phyloP scores from a whole-genome alignment of 352 stramenopile genomes.

The Pythium phragmiticola region DNA sequence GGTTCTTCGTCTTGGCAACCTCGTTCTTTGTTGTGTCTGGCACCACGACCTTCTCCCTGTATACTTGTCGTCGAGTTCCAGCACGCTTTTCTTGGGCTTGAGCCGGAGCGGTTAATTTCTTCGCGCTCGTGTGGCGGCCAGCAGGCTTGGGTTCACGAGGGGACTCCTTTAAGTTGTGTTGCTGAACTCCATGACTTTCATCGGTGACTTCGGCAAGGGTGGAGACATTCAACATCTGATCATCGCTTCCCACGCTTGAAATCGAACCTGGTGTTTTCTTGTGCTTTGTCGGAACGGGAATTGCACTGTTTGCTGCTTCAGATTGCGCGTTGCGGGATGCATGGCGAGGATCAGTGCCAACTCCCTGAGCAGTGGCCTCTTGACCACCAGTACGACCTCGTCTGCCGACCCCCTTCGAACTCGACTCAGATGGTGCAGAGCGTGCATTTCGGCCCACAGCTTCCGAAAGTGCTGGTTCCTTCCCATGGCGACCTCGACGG shows the following conservation, averaged over 20 bases:
- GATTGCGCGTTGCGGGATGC: neutral
- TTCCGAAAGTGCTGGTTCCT: neutral
- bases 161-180: slow-evolving; percentile 12
- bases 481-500: slow-evolving; percentile 8
- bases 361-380: neutral
- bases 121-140: neutral
- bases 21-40: slow-evolving; percentile 25
- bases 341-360: neutral
- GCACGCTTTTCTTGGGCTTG: slow-evolving; percentile 13
- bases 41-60: slow-evolving; percentile 52
- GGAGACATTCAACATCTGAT: slow-evolving; percentile 13
- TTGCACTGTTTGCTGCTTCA: neutral
- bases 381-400: slow-evolving; percentile 2
- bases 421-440: neutral
- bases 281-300: slow-evolving; percentile 5
- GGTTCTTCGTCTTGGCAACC: slow-evolving; percentile 3
- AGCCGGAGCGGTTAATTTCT: slow-evolving; percentile 3
- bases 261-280: slow-evolving; percentile 36
- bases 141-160: slow-evolving; percentile 13
- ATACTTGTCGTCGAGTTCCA: slow-evolving; percentile 45
- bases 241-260: slow-evolving; percentile 31
- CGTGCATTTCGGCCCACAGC: neutral
- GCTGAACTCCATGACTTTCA: neutral
- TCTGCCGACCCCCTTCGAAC: neutral
- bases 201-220: neutral